Evolutionary conservation across 352 stramenopile species (phyloP).

Genomic region (Phytophthora sojae): DNA sequence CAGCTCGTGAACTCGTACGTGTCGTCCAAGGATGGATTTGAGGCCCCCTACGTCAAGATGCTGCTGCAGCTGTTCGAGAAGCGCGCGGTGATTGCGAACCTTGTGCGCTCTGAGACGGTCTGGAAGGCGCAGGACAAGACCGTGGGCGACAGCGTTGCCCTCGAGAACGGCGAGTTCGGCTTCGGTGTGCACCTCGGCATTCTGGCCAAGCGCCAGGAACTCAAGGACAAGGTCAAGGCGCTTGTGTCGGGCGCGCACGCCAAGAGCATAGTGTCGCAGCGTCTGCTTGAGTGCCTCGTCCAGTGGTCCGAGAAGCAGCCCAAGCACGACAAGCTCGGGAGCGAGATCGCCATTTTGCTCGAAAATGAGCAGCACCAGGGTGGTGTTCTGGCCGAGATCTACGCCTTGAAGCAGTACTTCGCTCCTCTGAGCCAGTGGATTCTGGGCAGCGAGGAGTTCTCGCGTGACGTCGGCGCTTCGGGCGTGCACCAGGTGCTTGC

Average conservation of each 20-base stretch:
- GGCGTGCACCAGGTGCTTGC: slow-evolving; percentile 79
- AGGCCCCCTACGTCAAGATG: slow-evolving; percentile 84
- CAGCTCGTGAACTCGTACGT: slow-evolving; percentile 66
- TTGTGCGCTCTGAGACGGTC: slow-evolving; percentile 70
- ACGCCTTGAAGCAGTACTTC: slow-evolving; percentile 66
- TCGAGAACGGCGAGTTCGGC: slow-evolving; percentile 78
- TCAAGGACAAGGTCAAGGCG: slow-evolving; percentile 66
- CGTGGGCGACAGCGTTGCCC: slow-evolving; percentile 40
- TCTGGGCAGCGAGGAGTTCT: slow-evolving; percentile 80
- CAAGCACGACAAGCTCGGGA: slow-evolving; percentile 66
- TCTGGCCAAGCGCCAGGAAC: slow-evolving; percentile 71
- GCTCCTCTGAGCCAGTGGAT: slow-evolving; percentile 83
- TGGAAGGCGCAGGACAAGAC: slow-evolving; percentile 67
- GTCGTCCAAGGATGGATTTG: slow-evolving; percentile 65
- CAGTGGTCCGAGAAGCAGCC: slow-evolving; percentile 61
- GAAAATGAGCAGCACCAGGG: slow-evolving; percentile 63
- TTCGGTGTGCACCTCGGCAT: slow-evolving; percentile 79
- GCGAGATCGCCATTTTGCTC: slow-evolving; percentile 71
- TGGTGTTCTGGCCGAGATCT: slow-evolving; percentile 57
- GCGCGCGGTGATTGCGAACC: slow-evolving; percentile 75
- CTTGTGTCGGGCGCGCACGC: slow-evolving; percentile 44
- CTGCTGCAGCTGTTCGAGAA: slow-evolving; percentile 78
- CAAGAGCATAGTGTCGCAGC: slow-evolving; percentile 45
- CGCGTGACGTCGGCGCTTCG: slow-evolving; percentile 70
- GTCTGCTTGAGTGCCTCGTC: slow-evolving; percentile 54